Percentiles rank a stretch among this genome's conserved stretches.
Conservation (phyloP, 768 basidiomycete genomes). For the Psilocybe sp. region DNA sequence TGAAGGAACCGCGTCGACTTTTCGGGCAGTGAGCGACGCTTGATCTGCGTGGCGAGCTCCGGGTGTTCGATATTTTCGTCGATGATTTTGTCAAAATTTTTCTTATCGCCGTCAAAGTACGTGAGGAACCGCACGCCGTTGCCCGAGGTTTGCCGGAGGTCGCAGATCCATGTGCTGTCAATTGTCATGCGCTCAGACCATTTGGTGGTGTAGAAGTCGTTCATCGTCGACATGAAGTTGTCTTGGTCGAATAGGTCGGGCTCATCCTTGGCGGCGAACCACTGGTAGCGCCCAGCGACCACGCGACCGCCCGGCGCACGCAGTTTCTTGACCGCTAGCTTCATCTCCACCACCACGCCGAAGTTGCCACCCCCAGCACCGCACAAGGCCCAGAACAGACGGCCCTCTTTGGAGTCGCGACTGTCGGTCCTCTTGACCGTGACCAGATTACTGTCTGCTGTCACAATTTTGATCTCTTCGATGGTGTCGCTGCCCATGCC, state of each 20-base stretch:
- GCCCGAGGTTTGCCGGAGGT: conserved; percentile 2
- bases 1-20: conserved; percentile 5
- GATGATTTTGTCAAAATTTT: conserved; percentile 1
- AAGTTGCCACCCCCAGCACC: conserved; percentile 8
- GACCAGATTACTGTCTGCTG: conserved; percentile 2
- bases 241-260: conserved; percentile 2
- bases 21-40: conserved; percentile 4
- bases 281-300: conserved; percentile 5
- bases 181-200: conserved; percentile 3
- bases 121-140: conserved; percentile 6
- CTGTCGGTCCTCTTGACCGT: conserved; percentile 3
- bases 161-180: conserved; percentile 5
- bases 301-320: not conserved
- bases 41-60: conserved; percentile 5
- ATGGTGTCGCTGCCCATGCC: conserved; percentile 7
- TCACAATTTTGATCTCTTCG: conserved; percentile 8
- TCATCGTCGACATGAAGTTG: conserved; percentile 5
- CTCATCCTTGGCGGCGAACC: conserved; percentile 5
- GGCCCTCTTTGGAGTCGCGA: not conserved
- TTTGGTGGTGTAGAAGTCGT: conserved; percentile 2
- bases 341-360: conserved; percentile 8
- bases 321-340: conserved; percentile 1
- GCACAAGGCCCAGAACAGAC: conserved; percentile 8
- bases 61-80: conserved; percentile 2
- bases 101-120: conserved; percentile 5